Percentiles rank a stretch among this genome's conserved stretches.
phyloP scores from a whole-genome alignment of 352 stramenopile genomes.

The Plasmopara muralis region DNA sequence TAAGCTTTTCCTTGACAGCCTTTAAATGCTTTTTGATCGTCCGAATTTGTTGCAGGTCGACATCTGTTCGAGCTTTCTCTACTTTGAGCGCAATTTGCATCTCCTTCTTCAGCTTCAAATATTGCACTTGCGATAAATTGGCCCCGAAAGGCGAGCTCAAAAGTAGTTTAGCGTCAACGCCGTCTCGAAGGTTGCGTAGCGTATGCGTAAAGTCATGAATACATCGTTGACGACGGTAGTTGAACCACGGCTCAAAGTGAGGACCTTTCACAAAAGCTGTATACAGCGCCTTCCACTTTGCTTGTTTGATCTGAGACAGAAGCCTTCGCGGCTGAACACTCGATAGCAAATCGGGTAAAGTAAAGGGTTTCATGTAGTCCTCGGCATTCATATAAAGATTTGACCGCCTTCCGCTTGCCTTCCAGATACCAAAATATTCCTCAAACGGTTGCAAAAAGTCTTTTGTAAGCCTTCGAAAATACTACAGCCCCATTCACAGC shows the following conservation, averaged over 20 bases:
- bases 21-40: conserved; percentile 42
- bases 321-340: conserved; percentile 52
- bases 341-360: conserved; percentile 38
- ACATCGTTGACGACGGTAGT: conserved; percentile 56
- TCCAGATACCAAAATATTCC: conserved; percentile 83
- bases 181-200: conserved; percentile 44
- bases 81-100: conserved; percentile 35
- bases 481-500: conserved; percentile 23
- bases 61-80: conserved; percentile 27
- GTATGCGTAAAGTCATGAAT: conserved; percentile 60
- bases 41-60: conserved; percentile 37
- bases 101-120: conserved; percentile 37
- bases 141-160: conserved; percentile 39
- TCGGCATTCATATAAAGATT: conserved; percentile 66
- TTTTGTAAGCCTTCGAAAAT: conserved; percentile 83
- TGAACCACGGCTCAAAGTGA: conserved; percentile 77
- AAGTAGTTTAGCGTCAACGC: conserved; percentile 28
- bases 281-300: conserved; percentile 69
- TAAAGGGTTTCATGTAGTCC: conserved; percentile 74
- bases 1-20: conserved; percentile 38
- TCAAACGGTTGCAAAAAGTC: conserved; percentile 84
- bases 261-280: conserved; percentile 59
- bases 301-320: conserved; percentile 48
- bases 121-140: conserved; percentile 40
- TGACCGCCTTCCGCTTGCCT: conserved; percentile 39